Evolutionary conservation across 495 filamentous ascomycete genomes (phyloP), one percentile per base, ranked within the genome.

Genomic region (Neurospora hispaniola): DNA sequence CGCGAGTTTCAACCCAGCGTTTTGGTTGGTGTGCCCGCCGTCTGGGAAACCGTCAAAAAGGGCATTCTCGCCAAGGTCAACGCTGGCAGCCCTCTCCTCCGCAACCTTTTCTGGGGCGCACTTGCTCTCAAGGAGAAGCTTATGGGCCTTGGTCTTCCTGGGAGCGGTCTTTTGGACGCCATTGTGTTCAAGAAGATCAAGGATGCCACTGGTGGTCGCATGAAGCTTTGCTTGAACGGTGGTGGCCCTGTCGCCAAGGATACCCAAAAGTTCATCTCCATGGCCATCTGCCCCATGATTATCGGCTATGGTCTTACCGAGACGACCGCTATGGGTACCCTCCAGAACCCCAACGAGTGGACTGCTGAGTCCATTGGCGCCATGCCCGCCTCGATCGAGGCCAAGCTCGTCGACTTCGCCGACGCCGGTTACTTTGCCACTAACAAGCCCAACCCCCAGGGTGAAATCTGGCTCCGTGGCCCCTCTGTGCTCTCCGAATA

Each of bases 31-130:
- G 96, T 99, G 23, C 96, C 96, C 9, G 94, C 95, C 42, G 96
- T 99, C 12, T 99, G 94, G 92, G 96, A 99, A 83, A 90, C 93
- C 0, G 93, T 99, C 76, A 98, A 98, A 90, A 99, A 99, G 82
- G 96, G 96, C 76, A 95, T 99, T 75, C 85, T 97, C 74, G 86
- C 87, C 79, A 96, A 97, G 83, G 89, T 98, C 73, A 90, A 91
- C 82, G 89, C 90, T 75, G 89, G 89, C 70, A 91, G 89, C 79
- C 84, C 89, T 38, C 69, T 98, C 20, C 88, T 91, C 12, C 91
- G 88, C 81, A 92, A 91, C 71, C 82, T 99, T 78, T 99, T 99
- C 86, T 99, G 96, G 96, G 91, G 90, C 62, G 94, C 93, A 12
- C 85, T 98, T 81, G 87, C 89, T 68, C 89, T 92, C 72, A 99